These are phyloP conservation scores for Coix lacrymajobi DNA, from an alignment of 176 grass and related monocot genomes.

Conservation along the genomic window DNA sequence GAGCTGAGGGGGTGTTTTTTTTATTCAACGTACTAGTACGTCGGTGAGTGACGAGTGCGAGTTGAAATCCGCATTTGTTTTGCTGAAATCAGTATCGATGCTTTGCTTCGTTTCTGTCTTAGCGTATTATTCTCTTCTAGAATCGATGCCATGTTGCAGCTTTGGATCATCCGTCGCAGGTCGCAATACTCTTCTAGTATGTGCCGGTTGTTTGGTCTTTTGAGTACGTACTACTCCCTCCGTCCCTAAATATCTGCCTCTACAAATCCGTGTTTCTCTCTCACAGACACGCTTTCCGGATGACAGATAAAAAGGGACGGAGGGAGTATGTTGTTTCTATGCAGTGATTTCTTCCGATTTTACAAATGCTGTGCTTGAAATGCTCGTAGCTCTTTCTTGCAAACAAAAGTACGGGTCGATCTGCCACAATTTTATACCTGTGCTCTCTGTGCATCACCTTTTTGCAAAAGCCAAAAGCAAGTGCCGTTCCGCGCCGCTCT, in stretches of 20 bases:
- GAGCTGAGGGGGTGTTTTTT: not conserved
- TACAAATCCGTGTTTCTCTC: no score
- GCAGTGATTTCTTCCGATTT: not conserved
- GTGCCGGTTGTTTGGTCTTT: no score
- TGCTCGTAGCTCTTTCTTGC: not conserved
- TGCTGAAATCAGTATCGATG: slow-evolving; percentile 1
- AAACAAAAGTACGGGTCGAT: not conserved
- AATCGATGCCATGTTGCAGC: not conserved
- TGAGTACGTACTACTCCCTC: no score
- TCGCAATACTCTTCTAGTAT: no score
- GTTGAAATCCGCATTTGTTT: not conserved
- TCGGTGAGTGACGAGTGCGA: not conserved
- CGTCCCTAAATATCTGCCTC: no score
- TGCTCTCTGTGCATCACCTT: not conserved
- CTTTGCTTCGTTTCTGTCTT: not conserved
- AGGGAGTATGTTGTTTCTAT: not conserved
- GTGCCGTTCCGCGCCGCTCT: not conserved
- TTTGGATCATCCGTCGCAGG: not conserved
- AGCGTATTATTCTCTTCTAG: not conserved
- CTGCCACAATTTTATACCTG: not conserved
- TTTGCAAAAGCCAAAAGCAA: not conserved
- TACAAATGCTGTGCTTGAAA: no score
- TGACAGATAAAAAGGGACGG: no score
- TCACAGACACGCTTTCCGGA: no score
- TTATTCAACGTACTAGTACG: not conserved